These are phyloP conservation scores for Vanrija sp. DNA, from an alignment of 1,284 basidiomycete genomes.

Conservation along the genomic window DNA sequence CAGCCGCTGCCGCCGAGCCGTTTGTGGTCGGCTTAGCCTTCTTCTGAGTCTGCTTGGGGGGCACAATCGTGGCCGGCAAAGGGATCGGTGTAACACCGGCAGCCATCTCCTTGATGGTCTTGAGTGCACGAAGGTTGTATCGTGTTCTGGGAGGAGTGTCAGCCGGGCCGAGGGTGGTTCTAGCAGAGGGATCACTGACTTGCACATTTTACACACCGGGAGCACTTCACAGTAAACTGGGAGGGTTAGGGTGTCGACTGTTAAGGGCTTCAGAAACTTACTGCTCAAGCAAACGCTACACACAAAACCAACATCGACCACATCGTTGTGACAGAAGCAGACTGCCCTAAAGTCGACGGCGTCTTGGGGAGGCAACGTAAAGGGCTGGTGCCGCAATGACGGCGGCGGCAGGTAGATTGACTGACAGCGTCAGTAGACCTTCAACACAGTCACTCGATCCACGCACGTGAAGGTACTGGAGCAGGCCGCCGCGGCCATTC, in stretches of 20 bases:
- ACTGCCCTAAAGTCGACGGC: conserved; percentile 95
- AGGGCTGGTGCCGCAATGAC: conserved; percentile 63
- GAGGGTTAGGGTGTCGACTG: conserved; percentile 1
- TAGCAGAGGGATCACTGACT: conserved; percentile 51
- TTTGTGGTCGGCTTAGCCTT: conserved; percentile 1
- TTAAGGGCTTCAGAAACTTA: conserved; percentile 48
- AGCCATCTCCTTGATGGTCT: conserved; percentile 60
- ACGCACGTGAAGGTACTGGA: conserved; percentile 80
- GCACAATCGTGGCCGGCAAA: conserved; percentile 29
- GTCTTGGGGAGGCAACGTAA: conserved; percentile 87
- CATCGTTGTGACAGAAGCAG: conserved; percentile 97
- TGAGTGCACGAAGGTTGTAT: conserved; percentile 83
- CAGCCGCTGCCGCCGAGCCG: neutral
- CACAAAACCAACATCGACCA: conserved; percentile 94
- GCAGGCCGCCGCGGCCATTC: conserved; percentile 63
- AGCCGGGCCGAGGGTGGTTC: neutral
- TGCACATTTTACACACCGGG: conserved; percentile 89
- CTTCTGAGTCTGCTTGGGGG: conserved; percentile 3
- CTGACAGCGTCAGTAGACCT: conserved; percentile 49
- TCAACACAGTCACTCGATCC: neutral
- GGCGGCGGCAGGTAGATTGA: conserved; percentile 87
- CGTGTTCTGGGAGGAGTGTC: conserved; percentile 62
- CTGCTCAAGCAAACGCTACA: conserved; percentile 95
- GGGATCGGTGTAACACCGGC: conserved; percentile 37
- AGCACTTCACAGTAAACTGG: conserved; percentile 86